Percentiles rank a stretch among this genome's conserved stretches.
phyloP scores from a whole-genome alignment of 768 basidiomycete species.

The Paxillus rubicundulus region DNA sequence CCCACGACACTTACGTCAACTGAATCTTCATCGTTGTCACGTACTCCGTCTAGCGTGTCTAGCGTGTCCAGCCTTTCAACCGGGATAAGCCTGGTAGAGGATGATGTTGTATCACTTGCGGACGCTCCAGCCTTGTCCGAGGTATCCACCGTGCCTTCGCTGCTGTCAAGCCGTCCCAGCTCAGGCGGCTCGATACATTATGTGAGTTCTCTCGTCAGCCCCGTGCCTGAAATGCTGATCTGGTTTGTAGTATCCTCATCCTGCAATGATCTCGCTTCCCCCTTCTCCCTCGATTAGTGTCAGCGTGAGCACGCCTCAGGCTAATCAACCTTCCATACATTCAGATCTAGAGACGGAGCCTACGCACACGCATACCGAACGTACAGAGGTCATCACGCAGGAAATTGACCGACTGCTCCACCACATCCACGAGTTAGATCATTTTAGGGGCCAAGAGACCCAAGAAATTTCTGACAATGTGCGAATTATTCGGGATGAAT shows the following conservation, averaged over 20 bases:
- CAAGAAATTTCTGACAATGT: constrained; percentile 66
- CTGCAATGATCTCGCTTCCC: constrained; percentile 33
- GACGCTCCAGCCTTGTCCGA: constrained; percentile 26
- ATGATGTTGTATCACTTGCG: constrained; percentile 19
- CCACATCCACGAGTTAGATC: constrained; percentile 62
- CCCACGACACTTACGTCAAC: constrained; percentile 32
- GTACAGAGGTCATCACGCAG: constrained; percentile 44
- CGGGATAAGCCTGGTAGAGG: constrained; percentile 34
- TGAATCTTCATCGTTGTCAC: constrained; percentile 30
- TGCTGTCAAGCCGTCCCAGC: constrained; percentile 46
- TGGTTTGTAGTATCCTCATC: constrained; percentile 23
- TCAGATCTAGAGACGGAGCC: constrained; percentile 44
- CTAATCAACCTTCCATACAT: constrained; percentile 47
- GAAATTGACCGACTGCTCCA: constrained; percentile 52
- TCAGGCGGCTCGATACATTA: constrained; percentile 23
- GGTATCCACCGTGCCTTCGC: constrained; percentile 55
- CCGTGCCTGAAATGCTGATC: background rate
- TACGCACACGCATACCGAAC: constrained; percentile 38
- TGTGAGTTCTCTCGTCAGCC: constrained; percentile 31
- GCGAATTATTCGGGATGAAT: constrained; percentile 63
- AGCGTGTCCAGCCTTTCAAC: constrained; percentile 46
- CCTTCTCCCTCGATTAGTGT: constrained; percentile 42
- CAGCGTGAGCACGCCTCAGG: constrained; percentile 49
- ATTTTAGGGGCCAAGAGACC: constrained; percentile 59
- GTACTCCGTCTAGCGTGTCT: constrained; percentile 40